Conservation (phyloP, 371 early-diverging fungal species). For the Rhizopus arrhizus region DNA sequence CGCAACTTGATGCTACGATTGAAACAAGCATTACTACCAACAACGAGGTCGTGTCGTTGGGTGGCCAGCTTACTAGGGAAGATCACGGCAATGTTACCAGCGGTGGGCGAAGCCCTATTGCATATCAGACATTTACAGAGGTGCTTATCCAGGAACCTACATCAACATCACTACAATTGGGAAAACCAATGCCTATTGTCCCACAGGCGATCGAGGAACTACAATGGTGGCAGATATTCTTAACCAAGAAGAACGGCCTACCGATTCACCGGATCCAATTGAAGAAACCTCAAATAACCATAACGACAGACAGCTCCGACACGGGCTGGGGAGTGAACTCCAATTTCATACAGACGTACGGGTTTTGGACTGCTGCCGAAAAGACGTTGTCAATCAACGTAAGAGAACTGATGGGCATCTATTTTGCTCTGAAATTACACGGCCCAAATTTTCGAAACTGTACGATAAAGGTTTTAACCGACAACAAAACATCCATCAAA, state of each 20-base stretch:
- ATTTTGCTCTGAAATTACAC: no score
- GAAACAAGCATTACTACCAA: not conserved
- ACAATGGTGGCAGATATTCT: not conserved
- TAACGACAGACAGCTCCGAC: not conserved
- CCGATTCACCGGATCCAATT: not conserved
- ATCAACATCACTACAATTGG: not conserved
- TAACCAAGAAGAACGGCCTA: not conserved
- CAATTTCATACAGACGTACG: not conserved
- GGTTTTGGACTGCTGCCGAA: slow-evolving; percentile 16
- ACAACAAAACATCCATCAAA: slow-evolving; percentile 34
- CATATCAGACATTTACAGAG: no score
- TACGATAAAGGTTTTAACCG: slow-evolving; percentile 8
- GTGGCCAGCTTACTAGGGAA: slow-evolving; percentile 18
- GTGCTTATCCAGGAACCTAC: not conserved
- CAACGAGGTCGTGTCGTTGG: slow-evolving; percentile 9
- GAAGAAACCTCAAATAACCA: not conserved
- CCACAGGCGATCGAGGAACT: not conserved
- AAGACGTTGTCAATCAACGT: slow-evolving; percentile 20
- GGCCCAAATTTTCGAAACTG: slow-evolving; percentile 2
- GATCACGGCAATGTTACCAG: slow-evolving; percentile 20
- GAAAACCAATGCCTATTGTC: not conserved
- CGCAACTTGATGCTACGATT: slow-evolving; percentile 60
- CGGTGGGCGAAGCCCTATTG: no score
- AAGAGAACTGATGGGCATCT: slow-evolving; percentile 18
- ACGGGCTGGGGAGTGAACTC: slow-evolving; percentile 11